Conservation (phyloP, 495 filamentous ascomycete genomes). For the Amniculicola lignicola region DNA sequence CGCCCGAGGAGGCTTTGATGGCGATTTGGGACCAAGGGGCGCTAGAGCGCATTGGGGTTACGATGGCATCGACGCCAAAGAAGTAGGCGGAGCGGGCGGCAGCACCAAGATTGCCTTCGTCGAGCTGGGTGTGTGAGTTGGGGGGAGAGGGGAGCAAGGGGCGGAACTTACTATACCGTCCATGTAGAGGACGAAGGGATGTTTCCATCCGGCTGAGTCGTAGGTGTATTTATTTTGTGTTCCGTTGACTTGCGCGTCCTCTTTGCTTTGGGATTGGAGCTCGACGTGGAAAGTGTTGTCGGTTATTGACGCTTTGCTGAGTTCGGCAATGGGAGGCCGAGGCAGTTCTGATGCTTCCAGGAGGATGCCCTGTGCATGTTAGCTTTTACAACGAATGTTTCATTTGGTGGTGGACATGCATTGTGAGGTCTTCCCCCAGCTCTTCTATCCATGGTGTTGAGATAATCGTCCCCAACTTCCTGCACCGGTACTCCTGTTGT, state of each 20-base stretch:
- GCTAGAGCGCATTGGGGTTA: slow-evolving; percentile 45
- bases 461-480: slow-evolving; percentile 51
- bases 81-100: slow-evolving; percentile 85
- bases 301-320: slow-evolving; percentile 43
- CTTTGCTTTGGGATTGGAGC: slow-evolving; percentile 64
- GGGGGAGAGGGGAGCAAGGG: not conserved
- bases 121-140: slow-evolving; percentile 47
- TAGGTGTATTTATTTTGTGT: slow-evolving; percentile 43
- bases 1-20: slow-evolving; percentile 83
- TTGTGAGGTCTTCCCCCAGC: slow-evolving; percentile 82
- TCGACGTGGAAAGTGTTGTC: slow-evolving; percentile 51
- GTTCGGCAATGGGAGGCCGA: slow-evolving; percentile 60
- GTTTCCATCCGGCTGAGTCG: slow-evolving; percentile 47
- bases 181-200: slow-evolving; percentile 75
- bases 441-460: slow-evolving; percentile 77
- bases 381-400: not conserved
- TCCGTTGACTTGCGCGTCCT: slow-evolving; percentile 71
- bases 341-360: slow-evolving; percentile 84
- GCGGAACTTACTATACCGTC: slow-evolving; percentile 63
- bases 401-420: slow-evolving; percentile 35
- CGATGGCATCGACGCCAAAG: slow-evolving; percentile 70
- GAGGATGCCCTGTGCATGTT: slow-evolving; percentile 59
- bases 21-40: slow-evolving; percentile 71
- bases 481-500: slow-evolving; percentile 59
- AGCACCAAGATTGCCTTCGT: slow-evolving; percentile 85